These are phyloP conservation scores for Aspergillus fumigatus DNA, from an alignment of 2,329 filamentous ascomycete species.

Conservation along the genomic window DNA sequence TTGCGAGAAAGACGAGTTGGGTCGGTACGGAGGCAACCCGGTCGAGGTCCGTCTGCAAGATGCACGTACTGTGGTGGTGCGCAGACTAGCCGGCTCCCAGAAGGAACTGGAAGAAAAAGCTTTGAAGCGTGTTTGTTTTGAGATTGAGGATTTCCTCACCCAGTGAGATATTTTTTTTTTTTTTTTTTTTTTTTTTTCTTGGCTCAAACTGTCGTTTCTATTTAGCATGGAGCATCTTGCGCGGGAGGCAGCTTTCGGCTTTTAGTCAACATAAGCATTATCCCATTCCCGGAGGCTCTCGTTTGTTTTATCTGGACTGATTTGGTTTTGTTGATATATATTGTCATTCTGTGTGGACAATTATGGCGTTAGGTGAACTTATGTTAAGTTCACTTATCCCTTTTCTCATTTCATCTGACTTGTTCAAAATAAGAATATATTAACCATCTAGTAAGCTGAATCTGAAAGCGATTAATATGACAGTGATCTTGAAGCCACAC, in stretches of 20 bases:
- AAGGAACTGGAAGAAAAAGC: constrained; percentile 61
- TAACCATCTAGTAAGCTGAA: background rate
- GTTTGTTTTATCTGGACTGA: background rate
- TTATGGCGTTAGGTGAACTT: background rate
- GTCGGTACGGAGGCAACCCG: constrained; percentile 37
- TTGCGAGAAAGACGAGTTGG: constrained; percentile 38
- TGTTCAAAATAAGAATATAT: background rate
- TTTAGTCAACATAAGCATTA: background rate
- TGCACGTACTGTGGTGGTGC: constrained; percentile 49
- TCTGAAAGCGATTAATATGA: background rate
- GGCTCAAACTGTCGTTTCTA: background rate
- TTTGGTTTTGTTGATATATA: background rate
- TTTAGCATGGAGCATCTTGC: background rate
- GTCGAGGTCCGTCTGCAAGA: constrained; percentile 56
- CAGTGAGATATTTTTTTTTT: constrained; percentile 23
- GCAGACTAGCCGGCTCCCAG: constrained; percentile 33
- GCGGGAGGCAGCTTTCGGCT: constrained; percentile 3
- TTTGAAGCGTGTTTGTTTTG: constrained; percentile 73
- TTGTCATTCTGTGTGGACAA: background rate
- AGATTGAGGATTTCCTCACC: constrained; percentile 69
- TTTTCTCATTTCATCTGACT: background rate
- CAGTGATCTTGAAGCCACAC: background rate
- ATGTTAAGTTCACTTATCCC: background rate
- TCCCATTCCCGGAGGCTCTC: background rate
- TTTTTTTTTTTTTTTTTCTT: too few species aligned